Evolutionary conservation across 176 grass and related monocot species (phyloP).

Genomic region (Cymbopogon citratus): DNA sequence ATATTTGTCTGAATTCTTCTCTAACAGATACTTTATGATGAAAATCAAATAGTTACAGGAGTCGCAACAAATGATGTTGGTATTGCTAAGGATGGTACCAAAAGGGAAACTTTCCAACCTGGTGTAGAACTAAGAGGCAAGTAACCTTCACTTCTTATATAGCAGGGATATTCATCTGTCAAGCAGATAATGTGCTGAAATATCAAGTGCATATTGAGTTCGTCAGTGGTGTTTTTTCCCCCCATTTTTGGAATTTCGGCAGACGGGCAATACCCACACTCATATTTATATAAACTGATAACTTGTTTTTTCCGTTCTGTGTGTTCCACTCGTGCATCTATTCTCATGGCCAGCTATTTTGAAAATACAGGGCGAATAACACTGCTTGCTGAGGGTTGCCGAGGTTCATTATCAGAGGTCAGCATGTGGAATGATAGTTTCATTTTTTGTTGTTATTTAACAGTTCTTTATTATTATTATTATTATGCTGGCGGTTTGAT

Average conservation of each 20-base stretch:
- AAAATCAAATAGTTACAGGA: conserved; percentile 72
- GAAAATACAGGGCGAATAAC: conserved; percentile 70
- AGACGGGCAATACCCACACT: neutral
- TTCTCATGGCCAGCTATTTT: conserved; percentile 54
- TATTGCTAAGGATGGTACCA: conserved; percentile 96
- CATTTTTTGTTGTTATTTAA: neutral
- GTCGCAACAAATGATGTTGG: conserved; percentile 93
- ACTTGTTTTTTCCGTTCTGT: neutral
- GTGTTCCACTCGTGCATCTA: conserved; percentile 31
- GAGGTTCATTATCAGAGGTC: conserved; percentile 98
- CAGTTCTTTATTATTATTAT: neutral
- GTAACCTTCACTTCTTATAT: neutral
- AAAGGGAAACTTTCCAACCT: conserved; percentile 82
- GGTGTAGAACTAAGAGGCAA: conserved; percentile 92
- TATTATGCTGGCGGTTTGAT: conserved; percentile 14
- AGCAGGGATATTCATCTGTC: neutral
- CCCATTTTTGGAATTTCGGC: neutral
- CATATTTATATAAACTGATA: neutral
- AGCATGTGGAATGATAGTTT: conserved; percentile 11
- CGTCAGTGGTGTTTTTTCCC: neutral
- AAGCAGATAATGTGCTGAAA: neutral
- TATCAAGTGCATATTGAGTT: neutral
- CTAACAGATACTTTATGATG: conserved; percentile 90
- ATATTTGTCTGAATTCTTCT: conserved; percentile 36
- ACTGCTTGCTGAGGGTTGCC: conserved; percentile 91